A percentile compares a stretch with the other conserved stretches of the same genome.
These are phyloP conservation scores for Cercospora brassicicola DNA, from an alignment of 2,329 filamentous ascomycete genomes.

Conservation along the genomic window DNA sequence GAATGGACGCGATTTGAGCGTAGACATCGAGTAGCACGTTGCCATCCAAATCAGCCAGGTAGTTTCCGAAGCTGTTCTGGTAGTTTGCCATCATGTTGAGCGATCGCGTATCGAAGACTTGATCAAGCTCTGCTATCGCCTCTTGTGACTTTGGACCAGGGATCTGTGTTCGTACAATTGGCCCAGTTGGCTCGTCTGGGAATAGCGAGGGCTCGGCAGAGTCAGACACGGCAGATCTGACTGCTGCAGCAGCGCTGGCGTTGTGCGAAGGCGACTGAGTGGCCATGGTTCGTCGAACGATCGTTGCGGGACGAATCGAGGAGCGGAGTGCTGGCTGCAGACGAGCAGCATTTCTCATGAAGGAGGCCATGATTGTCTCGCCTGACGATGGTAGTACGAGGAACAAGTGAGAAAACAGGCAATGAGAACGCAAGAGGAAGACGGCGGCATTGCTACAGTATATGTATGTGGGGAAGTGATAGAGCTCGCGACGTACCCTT, in stretches of 20 bases:
- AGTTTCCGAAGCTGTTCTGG: constrained; percentile 74
- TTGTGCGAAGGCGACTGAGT: constrained; percentile 36
- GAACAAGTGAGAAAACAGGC: background rate
- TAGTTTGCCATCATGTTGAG: constrained; percentile 82
- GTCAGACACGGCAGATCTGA: constrained; percentile 28
- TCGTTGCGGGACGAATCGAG: constrained; percentile 21
- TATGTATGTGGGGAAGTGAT: constrained; percentile 7
- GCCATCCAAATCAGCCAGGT: constrained; percentile 71
- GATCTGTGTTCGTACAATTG: constrained; percentile 59
- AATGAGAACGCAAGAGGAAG: background rate
- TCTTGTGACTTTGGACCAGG: constrained; percentile 74
- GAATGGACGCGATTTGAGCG: constrained; percentile 90
- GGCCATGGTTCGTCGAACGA: constrained; percentile 32
- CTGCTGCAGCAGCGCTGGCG: constrained; percentile 36
- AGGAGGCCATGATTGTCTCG: constrained; percentile 36
- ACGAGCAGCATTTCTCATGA: constrained; percentile 36
- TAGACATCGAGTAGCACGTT: constrained; percentile 76
- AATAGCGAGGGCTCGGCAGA: constrained; percentile 42
- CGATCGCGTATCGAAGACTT: constrained; percentile 82
- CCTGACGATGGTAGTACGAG: background rate
- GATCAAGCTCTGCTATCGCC: constrained; percentile 67
- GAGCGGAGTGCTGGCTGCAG: constrained; percentile 33
- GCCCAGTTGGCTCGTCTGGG: constrained; percentile 59
- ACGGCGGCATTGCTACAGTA: background rate
- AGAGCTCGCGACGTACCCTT: background rate